phyloP scores from a whole-genome alignment of 495 filamentous ascomycete species.

The Trichoderma erinaceum region DNA sequence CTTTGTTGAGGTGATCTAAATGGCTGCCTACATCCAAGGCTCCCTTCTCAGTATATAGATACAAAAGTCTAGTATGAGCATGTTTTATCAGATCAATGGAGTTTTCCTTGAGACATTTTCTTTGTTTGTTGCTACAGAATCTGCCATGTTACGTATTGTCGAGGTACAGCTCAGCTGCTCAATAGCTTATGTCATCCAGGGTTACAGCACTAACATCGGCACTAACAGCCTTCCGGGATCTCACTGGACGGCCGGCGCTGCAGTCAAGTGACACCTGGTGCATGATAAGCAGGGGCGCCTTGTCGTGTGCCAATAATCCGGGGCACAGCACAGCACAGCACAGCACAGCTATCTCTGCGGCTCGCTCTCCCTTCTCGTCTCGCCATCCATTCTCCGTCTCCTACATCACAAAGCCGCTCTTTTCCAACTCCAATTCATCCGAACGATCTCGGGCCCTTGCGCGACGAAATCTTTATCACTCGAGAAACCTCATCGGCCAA shows the following conservation, averaged over 20 bases:
- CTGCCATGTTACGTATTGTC: no score
- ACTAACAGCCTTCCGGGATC: neutral
- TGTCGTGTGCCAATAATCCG: neutral
- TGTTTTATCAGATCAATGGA: no score
- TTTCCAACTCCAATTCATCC: neutral
- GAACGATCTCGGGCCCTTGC: neutral
- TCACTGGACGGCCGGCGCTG: neutral
- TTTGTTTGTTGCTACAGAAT: no score
- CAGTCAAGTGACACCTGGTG: neutral
- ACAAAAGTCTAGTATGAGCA: no score
- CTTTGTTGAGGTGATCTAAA: no score
- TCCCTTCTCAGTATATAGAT: no score
- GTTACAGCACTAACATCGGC: neutral
- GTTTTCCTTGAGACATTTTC: no score
- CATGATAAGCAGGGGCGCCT: conserved; percentile 4
- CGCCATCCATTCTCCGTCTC: no score
- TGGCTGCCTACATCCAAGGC: no score
- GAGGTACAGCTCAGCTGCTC: no score
- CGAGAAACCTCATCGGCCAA: neutral
- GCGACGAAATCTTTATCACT: neutral
- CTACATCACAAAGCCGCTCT: no score
- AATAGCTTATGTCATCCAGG: neutral
- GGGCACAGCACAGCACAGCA: neutral
- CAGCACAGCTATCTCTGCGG: neutral
- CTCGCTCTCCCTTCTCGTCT: neutral